A percentile compares a stretch with the other conserved stretches of the same genome.
Conservation (phyloP, 768 basidiomycete genomes). For the Termitomyces sp. region DNA sequence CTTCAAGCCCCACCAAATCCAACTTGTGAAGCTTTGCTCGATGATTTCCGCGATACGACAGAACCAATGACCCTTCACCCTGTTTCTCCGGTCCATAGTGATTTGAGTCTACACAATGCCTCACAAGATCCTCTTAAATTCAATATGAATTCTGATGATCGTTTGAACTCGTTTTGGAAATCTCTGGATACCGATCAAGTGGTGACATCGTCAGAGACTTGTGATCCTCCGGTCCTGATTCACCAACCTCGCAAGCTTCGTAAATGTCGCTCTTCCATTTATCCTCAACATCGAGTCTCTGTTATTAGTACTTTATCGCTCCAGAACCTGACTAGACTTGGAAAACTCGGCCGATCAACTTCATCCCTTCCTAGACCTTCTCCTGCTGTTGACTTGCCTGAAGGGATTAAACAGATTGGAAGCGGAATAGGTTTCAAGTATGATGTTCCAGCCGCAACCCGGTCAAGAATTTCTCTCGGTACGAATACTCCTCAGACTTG, state of each 20-base stretch:
- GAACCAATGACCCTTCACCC: slow-evolving; percentile 2
- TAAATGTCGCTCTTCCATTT: slow-evolving; percentile 31
- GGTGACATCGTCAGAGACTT: slow-evolving; percentile 10
- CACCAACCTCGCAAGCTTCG: slow-evolving; percentile 29
- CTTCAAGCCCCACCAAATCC: slow-evolving; percentile 6
- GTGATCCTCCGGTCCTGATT: slow-evolving; percentile 11
- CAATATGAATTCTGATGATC: slow-evolving; percentile 16
- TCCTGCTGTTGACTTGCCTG: slow-evolving; percentile 30
- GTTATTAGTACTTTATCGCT: slow-evolving; percentile 26
- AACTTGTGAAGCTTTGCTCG: slow-evolving; percentile 10
- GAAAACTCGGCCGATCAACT: slow-evolving; percentile 29
- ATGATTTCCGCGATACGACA: not conserved
- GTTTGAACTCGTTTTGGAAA: slow-evolving; percentile 38
- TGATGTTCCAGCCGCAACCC: slow-evolving; percentile 23
- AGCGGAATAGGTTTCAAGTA: slow-evolving; percentile 50
- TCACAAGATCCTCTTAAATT: slow-evolving; percentile 16
- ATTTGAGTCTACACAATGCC: slow-evolving; percentile 6
- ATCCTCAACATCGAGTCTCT: slow-evolving; percentile 20
- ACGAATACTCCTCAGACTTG: slow-evolving; percentile 13
- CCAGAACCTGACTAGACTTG: slow-evolving; percentile 30
- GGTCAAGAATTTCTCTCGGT: slow-evolving; percentile 18
- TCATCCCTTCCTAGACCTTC: slow-evolving; percentile 16
- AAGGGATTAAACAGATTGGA: slow-evolving; percentile 41
- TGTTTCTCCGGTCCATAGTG: slow-evolving; percentile 7
- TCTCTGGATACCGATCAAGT: slow-evolving; percentile 35